phyloP scores from a whole-genome alignment of 176 grass and related monocot genomes.

The Poa pratensis region DNA sequence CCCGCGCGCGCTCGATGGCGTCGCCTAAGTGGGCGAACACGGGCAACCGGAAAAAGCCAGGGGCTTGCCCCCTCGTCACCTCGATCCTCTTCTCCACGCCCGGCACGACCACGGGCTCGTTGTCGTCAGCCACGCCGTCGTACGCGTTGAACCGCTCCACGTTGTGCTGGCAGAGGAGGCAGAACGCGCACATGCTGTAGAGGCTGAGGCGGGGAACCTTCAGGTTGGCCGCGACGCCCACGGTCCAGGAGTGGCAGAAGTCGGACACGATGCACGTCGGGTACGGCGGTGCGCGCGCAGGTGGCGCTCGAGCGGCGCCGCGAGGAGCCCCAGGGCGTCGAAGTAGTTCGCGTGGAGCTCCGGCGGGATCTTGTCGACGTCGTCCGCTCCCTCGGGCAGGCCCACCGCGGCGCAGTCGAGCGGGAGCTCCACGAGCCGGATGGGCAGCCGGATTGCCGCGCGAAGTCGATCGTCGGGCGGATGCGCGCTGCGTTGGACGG shows the following conservation, averaged over 20 bases:
- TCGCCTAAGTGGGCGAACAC: background rate
- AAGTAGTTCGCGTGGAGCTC: conserved; percentile 15
- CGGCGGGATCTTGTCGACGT: conserved; percentile 40
- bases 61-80: conserved; percentile 56
- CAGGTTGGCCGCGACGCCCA: conserved; percentile 48
- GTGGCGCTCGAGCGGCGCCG: conserved; percentile 37
- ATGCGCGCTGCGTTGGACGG: conserved; percentile 39
- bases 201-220: conserved; percentile 50
- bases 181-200: conserved; percentile 64
- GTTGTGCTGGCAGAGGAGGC: conserved; percentile 54
- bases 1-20: conserved; percentile 15
- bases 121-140: conserved; percentile 37
- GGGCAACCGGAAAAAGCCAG: conserved; percentile 19
- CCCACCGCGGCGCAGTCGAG: conserved; percentile 42
- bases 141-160: conserved; percentile 46
- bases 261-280: conserved; percentile 71
- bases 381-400: conserved; percentile 36
- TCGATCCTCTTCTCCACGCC: conserved; percentile 43
- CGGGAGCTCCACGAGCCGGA: conserved; percentile 43
- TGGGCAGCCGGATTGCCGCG: conserved; percentile 20
- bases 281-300: conserved; percentile 35
- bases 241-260: conserved; percentile 63
- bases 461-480: conserved; percentile 30
- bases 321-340: conserved; percentile 25
- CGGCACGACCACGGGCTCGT: conserved; percentile 51